Base-by-base conservation (phyloP, 148 eudicot genomes). In the Rhododendron molle region DNA sequence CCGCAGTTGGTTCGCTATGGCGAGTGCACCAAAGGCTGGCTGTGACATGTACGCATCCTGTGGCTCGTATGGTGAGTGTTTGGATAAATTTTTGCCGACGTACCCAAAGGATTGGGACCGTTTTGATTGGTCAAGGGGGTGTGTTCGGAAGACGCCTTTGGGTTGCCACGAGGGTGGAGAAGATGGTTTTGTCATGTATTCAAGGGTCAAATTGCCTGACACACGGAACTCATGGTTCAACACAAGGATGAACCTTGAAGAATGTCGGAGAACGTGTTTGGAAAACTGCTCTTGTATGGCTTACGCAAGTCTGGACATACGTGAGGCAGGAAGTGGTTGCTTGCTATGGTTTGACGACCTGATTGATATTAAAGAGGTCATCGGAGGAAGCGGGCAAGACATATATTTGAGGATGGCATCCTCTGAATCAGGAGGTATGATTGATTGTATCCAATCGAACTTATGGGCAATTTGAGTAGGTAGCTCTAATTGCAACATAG, bases 201-300 rank as follows among this genome's bases (percentile, higher is more conserved):
- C 88, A 3, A 84, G 85, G 30, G 87, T 86, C 21, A 90, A 90
- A 71, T 40, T 87, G 43, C 91, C 93, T 23, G 91, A 90, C 26
- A 87, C 89, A 11, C 76, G 73, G 65, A 78, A 52, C 71, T 86
- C 89, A 32, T 81, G 86, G 91, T 86, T 90, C 83, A 80, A 92
- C 80, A 65, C 10, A 23, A 90, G 60, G 43, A 89, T 90, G 92
- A 89, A 44, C 10, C 85, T 90, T 4, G 79, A 81, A 18, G 91
- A 88, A 54, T 92, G 93, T 46, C 40, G 47, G 76, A 58, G 9
- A 36, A 78, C 23, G 60, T 92, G 93, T 87, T 83, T 89, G 78
- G 60, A 38, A 38, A 92, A 88, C 69, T 92, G 92, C 80, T 83
- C 88, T 36, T 92, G 92, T 82, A 74, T 67, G n/a, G 94, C 91